phyloP scores from a whole-genome alignment of 192 early-diverging fungal genomes.

The Coemansia sp. region DNA sequence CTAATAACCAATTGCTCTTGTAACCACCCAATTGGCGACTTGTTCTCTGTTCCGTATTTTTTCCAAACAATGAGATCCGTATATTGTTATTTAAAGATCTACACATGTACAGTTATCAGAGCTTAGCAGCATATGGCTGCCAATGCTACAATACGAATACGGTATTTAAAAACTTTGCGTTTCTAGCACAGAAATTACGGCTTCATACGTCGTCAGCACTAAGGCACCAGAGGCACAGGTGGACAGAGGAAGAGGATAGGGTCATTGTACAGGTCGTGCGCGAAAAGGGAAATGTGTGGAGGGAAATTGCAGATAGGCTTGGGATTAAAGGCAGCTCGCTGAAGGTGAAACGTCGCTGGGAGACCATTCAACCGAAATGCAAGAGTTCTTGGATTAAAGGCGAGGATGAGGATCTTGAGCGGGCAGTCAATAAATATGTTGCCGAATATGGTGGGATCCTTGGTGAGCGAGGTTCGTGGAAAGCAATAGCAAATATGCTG shows the following conservation, averaged over 20 bases:
- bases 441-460: constrained; percentile 3
- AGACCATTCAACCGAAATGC: constrained; percentile 24
- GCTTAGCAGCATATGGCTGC: no score
- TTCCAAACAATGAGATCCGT: no score
- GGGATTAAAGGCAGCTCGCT: constrained; percentile 27
- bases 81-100: no score
- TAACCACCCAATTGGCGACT: no score
- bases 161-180: background rate
- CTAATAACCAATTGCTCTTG: no score
- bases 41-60: no score
- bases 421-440: constrained; percentile 19
- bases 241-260: constrained; percentile 44
- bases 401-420: constrained; percentile 30
- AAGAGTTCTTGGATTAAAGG: constrained; percentile 22
- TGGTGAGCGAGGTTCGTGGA: constrained; percentile 27
- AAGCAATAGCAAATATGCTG: constrained; percentile 24
- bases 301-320: constrained; percentile 28
- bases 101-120: no score
- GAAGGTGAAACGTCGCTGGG: constrained; percentile 36
- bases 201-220: background rate
- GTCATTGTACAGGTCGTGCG: constrained; percentile 15
- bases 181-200: background rate
- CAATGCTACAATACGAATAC: background rate
- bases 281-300: constrained; percentile 22
- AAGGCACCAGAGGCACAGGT: constrained; percentile 13